These are phyloP conservation scores for Brassica rapa DNA, from an alignment of 345 rosid genomes.

Conservation along the genomic window DNA sequence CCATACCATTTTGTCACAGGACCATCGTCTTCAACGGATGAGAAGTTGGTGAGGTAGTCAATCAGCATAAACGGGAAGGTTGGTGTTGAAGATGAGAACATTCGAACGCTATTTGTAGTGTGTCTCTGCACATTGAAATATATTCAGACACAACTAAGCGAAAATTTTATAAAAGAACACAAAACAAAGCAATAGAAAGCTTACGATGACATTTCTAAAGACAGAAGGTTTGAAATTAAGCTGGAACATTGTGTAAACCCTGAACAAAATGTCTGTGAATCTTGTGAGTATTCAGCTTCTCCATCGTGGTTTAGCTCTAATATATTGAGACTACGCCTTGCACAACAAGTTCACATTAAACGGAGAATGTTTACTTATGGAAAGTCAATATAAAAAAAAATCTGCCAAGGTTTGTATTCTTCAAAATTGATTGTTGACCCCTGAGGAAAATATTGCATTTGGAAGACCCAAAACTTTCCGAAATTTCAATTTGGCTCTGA, in stretches of 20 bases:
- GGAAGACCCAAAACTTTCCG: neutral
- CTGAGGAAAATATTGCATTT: neutral
- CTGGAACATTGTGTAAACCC: neutral
- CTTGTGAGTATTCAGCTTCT: neutral
- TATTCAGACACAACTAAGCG: neutral
- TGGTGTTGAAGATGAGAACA: neutral
- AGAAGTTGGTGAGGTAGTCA: neutral
- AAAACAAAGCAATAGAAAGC: neutral
- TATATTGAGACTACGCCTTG: neutral
- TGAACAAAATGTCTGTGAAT: neutral
- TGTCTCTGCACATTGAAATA: constrained; percentile 1
- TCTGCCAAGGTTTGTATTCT: neutral
- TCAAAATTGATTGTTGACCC: neutral
- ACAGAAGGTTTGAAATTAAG: neutral
- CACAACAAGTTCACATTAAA: neutral
- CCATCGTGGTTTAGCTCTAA: neutral
- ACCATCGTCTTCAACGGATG: neutral
- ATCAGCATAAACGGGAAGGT: constrained; percentile 9
- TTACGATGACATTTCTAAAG: neutral
- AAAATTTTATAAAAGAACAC: neutral
- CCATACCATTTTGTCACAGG: neutral
- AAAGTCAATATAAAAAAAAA: neutral
- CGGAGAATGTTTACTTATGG: neutral
- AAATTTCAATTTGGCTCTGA: neutral
- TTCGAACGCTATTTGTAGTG: neutral